These are phyloP conservation scores for Fusarium paranaense DNA, from an alignment of 2,329 filamentous ascomycete genomes.

Conservation along the genomic window DNA sequence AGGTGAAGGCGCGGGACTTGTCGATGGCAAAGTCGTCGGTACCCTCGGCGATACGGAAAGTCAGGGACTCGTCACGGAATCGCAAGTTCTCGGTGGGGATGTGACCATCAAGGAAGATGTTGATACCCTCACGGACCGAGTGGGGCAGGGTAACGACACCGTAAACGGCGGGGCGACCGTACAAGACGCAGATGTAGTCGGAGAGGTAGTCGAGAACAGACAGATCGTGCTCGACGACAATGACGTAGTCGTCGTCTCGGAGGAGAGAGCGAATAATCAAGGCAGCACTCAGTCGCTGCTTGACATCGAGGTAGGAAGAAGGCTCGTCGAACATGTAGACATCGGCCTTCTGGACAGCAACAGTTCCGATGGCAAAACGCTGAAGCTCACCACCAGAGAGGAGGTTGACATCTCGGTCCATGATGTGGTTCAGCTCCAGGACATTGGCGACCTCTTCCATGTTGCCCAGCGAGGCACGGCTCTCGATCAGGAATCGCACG, in stretches of 20 bases:
- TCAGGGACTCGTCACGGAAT: slow-evolving; percentile 96
- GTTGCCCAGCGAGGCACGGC: slow-evolving; percentile 82
- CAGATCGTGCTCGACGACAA: slow-evolving; percentile 99
- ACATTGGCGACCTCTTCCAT: slow-evolving; percentile 83
- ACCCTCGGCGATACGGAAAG: slow-evolving; percentile 92
- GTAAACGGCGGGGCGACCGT: slow-evolving; percentile 94
- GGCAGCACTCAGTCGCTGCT: slow-evolving; percentile 94
- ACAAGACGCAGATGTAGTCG: slow-evolving; percentile 97
- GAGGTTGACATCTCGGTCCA: slow-evolving; percentile 88
- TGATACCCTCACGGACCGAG: slow-evolving; percentile 98
- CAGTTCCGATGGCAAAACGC: slow-evolving; percentile 95
- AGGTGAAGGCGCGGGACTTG: slow-evolving; percentile 85
- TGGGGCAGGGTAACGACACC: slow-evolving; percentile 96
- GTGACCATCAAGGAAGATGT: slow-evolving; percentile 98
- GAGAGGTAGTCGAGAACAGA: slow-evolving; percentile 98
- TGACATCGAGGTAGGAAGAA: slow-evolving; percentile 98
- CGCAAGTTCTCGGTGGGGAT: slow-evolving; percentile 98
- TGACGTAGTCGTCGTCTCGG: slow-evolving; percentile 91
- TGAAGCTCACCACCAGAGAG: slow-evolving; percentile 98
- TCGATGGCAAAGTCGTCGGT: slow-evolving; percentile 89
- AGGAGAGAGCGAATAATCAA: slow-evolving; percentile 92
- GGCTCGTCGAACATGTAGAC: slow-evolving; percentile 99
- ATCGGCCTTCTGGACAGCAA: slow-evolving; percentile 95
- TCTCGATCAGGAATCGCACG: slow-evolving; percentile 82
- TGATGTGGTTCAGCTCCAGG: slow-evolving; percentile 88